A percentile compares a stretch with the other conserved stretches of the same genome.
These are phyloP conservation scores for Turritis glabra DNA, from an alignment of 345 rosid genomes.

Conservation along the genomic window DNA sequence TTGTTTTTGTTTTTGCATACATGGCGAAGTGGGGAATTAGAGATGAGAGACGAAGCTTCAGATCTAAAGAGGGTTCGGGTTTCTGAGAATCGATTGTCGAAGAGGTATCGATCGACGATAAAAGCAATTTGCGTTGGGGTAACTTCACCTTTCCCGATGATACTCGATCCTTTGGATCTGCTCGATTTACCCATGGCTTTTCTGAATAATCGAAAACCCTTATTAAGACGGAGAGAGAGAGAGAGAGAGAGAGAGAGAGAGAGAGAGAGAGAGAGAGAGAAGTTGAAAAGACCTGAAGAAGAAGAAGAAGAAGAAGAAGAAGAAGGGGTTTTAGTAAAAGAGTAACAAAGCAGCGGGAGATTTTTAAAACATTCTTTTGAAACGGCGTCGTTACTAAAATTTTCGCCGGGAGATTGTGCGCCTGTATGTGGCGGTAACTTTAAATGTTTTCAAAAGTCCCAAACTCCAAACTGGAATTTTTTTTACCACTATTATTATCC, in stretches of 20 bases:
- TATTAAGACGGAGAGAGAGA: neutral
- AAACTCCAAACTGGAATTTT: too few relatives aligned
- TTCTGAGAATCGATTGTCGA: slow-evolving; percentile 58
- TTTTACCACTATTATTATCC: too few relatives aligned
- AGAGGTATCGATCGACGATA: slow-evolving; percentile 84
- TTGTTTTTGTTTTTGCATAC: neutral
- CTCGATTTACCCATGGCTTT: slow-evolving; percentile 56
- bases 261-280: neutral
- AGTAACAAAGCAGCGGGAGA: slow-evolving; percentile 12
- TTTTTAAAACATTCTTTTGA: neutral
- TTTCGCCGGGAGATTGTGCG: slow-evolving; percentile 23
- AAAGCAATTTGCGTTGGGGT: slow-evolving; percentile 81
- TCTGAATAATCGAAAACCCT: slow-evolving; percentile 12
- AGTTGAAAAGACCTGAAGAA: slow-evolving; percentile 1
- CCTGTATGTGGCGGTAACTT: slow-evolving; percentile 16
- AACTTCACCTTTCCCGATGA: slow-evolving; percentile 63
- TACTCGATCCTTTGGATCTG: slow-evolving; percentile 46
- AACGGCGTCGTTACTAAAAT: neutral
- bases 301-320: neutral
- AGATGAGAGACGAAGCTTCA: slow-evolving; percentile 74
- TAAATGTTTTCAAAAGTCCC: too few relatives aligned
- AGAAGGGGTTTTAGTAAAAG: neutral
- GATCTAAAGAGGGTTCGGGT: slow-evolving; percentile 56
- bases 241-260: neutral
- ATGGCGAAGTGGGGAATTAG: slow-evolving; percentile 62